phyloP scores from a whole-genome alignment of 768 basidiomycete species.

The Tulasnella sp. region DNA sequence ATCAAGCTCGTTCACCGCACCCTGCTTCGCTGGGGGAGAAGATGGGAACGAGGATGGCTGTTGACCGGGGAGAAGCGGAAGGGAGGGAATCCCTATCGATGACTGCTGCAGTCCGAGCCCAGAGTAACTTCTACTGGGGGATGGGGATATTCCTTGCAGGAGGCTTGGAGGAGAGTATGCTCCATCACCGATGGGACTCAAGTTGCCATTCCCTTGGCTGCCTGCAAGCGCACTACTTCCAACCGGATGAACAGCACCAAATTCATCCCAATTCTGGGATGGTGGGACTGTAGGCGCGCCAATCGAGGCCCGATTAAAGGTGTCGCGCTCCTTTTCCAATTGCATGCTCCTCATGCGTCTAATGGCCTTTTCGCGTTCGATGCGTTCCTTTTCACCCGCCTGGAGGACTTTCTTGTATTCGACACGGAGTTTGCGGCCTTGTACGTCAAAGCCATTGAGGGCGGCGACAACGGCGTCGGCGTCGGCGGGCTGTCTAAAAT shows the following conservation, averaged over 20 bases:
- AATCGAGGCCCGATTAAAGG: conserved; percentile 20
- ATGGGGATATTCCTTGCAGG: background rate
- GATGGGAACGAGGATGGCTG: conserved; percentile 18
- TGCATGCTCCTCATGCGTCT: conserved; percentile 97
- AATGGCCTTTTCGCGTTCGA: conserved; percentile 96
- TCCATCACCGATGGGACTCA: conserved; percentile 7
- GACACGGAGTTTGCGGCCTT: conserved; percentile 92
- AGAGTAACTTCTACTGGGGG: background rate
- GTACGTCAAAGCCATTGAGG: conserved; percentile 89
- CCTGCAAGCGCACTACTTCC: background rate
- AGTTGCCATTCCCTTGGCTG: background rate
- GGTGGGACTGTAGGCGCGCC: conserved; percentile 31
- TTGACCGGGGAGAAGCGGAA: conserved; percentile 22
- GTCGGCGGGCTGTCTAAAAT: conserved; percentile 82
- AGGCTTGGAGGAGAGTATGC: conserved; percentile 2
- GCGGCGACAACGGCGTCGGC: conserved; percentile 94
- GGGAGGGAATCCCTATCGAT: conserved; percentile 4
- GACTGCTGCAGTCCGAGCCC: background rate
- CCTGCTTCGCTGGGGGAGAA: conserved; percentile 49
- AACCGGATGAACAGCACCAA: conserved; percentile 41
- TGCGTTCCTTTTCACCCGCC: conserved; percentile 96
- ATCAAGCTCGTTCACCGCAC: conserved; percentile 62
- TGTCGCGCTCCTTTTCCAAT: conserved; percentile 65
- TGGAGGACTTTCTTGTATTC: conserved; percentile 99
- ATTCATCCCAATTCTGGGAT: conserved; percentile 52